Percentiles rank a stretch among this genome's conserved stretches.
Evolutionary conservation across 202 grass and related monocot species (phyloP).

Genomic region (Schoenoplectus triqueter): DNA sequence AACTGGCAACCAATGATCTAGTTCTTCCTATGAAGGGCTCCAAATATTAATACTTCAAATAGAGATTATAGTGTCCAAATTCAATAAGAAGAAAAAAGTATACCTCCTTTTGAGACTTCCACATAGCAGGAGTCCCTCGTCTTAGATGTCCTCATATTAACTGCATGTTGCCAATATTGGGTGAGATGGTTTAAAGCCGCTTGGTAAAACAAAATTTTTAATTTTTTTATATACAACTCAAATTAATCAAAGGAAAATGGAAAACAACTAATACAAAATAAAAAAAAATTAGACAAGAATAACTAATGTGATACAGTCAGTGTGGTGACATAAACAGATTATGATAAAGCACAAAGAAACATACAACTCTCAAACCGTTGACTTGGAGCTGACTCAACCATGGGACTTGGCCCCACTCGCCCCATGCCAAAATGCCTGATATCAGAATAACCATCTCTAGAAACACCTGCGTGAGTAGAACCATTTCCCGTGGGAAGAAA

Average conservation of each 20-base stretch:
- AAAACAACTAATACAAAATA: slow-evolving; percentile 11
- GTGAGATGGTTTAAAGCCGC: too few relatives aligned
- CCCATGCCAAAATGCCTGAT: slow-evolving; percentile 43
- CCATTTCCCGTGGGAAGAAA: slow-evolving; percentile 63
- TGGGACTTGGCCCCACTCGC: slow-evolving; percentile 43
- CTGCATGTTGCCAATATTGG: slow-evolving; percentile 46
- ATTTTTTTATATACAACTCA: slow-evolving; percentile 4
- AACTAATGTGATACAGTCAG: slow-evolving; percentile 35
- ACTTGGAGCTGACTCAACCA: slow-evolving; percentile 57
- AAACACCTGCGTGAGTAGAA: slow-evolving; percentile 49
- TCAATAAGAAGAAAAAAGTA: slow-evolving; percentile 22
- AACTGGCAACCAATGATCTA: slow-evolving; percentile 69
- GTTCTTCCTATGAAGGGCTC: slow-evolving; percentile 59
- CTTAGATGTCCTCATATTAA: slow-evolving; percentile 72
- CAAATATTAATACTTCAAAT: slow-evolving; percentile 38
- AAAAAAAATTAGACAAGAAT: slow-evolving; percentile 7
- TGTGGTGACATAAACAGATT: slow-evolving; percentile 31
- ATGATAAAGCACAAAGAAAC: slow-evolving; percentile 39
- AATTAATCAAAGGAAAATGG: slow-evolving; percentile 9
- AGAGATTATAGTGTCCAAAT: slow-evolving; percentile 34
- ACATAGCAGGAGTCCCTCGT: slow-evolving; percentile 75
- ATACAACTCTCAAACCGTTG: slow-evolving; percentile 76
- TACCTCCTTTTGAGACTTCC: slow-evolving; percentile 95
- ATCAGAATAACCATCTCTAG: slow-evolving; percentile 59
- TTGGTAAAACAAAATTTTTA: slow-evolving; percentile 5